Base-by-base conservation (phyloP, 371 early-diverging fungal species). In the Blastocladiella emersonii region DNA sequence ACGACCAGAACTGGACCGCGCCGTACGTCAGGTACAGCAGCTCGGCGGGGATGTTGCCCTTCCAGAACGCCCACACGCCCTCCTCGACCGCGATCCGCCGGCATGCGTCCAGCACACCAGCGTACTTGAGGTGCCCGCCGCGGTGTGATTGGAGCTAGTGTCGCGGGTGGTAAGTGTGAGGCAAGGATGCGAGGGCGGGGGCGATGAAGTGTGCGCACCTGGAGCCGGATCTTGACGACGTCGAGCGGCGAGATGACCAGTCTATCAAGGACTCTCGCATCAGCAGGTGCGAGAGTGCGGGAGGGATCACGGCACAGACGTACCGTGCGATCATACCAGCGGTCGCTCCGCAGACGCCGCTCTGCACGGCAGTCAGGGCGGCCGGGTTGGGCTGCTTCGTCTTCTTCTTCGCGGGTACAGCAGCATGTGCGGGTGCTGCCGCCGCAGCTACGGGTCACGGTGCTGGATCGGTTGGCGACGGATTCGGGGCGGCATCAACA, bases 1-100 rank as follows among this genome's bases (percentile, higher is more conserved):
- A 92, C 1, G 83, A 74, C 65, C 83, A 76, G 66, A 96, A 95
- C 73, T 96, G 95, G 30, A 84, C 76, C 4, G 88, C 89, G 37
- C 92, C 90, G 67, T 95, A 97, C 0, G 86, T 75, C 53, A 93
- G 67, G 71, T 95, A 95, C 8, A 95, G 78, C 64, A 87, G 90
- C 68, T 87, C 90, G 3, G 95, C 97, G 2, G 92, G 79, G 72
- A 88, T 70, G 63, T 97, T 97, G 53, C 97, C 97, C 68, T 95
- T 95, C 84, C 91, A 97, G 19, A 93, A 74, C 6, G 87, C 62
- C n/a, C 8, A 17, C 0, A 85, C 67, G n/a, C 89, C 89, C 70
- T 90, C 90, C 68, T 90, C 88, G n/a, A 71, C 71, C 8, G 80
- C 67, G 27, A 78, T 81, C 49, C 35, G 45, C 17, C 69, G 69